phyloP scores from a whole-genome alignment of 306 rosid species.

The Quercus berberidifolia region DNA sequence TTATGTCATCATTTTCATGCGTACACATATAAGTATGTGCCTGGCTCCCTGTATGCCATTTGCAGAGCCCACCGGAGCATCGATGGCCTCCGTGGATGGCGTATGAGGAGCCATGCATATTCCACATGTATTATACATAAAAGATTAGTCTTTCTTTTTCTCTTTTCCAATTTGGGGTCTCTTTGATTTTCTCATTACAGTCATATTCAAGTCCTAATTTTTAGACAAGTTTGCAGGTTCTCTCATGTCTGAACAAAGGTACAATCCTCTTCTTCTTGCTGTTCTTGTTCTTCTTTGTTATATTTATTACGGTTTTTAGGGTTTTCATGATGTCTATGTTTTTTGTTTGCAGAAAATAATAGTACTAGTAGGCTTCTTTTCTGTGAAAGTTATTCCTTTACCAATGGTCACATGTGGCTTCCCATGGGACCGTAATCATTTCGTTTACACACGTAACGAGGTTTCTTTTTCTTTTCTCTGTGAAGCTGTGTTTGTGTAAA shows the following conservation, averaged over 20 bases:
- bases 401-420: conserved; percentile 17
- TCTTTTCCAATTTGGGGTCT: not conserved
- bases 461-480: not conserved
- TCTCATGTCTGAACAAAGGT: conserved; percentile 8
- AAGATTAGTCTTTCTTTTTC: not conserved
- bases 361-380: not conserved
- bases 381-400: conserved; percentile 1
- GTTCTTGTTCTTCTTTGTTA: not conserved
- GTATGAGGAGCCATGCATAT: conserved; percentile 99
- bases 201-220: not conserved
- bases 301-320: conserved; percentile 9
- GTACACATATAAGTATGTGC: conserved; percentile 43
- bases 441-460: conserved; percentile 31
- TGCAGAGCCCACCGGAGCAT: conserved; percentile 63
- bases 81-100: conserved; percentile 92
- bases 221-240: conserved; percentile 1
- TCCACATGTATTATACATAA: conserved; percentile 23
- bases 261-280: not conserved
- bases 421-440: conserved; percentile 19
- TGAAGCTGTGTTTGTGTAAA: not conserved
- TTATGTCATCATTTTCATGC: conserved; percentile 14
- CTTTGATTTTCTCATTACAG: not conserved
- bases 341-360: conserved; percentile 14
- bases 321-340: not conserved
- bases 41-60: conserved; percentile 99